Evolutionary conservation across 2,329 filamentous ascomycete species (phyloP).

Genomic region (Phaeosphaeria sp.): DNA sequence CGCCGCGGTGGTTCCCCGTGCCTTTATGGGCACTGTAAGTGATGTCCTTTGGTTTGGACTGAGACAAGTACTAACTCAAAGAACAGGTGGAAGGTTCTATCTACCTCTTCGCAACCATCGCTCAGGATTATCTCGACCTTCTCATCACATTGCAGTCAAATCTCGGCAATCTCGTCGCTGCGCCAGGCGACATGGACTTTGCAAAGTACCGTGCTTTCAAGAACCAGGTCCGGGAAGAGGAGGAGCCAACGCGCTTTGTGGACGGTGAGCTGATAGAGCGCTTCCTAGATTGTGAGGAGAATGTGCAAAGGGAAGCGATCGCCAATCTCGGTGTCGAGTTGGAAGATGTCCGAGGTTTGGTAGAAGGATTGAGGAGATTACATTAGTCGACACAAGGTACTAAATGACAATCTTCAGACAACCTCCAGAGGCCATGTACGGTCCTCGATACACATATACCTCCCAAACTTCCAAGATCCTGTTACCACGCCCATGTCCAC

Average conservation of each 20-base stretch:
- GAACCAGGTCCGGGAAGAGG: conserved; percentile 71
- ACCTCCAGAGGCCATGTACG: neutral
- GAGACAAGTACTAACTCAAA: conserved; percentile 13
- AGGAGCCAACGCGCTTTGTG: conserved; percentile 84
- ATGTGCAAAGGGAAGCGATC: conserved; percentile 62
- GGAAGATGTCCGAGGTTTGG: conserved; percentile 65
- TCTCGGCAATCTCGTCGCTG: conserved; percentile 70
- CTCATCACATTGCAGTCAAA: conserved; percentile 81
- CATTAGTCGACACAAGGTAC: conserved; percentile 25
- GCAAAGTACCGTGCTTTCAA: conserved; percentile 82
- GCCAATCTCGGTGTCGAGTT: conserved; percentile 63
- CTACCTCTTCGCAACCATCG: conserved; percentile 85
- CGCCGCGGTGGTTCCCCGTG: conserved; percentile 77
- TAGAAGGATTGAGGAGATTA: conserved; percentile 63
- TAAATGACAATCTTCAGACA: neutral
- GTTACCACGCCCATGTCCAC: too few relatives aligned
- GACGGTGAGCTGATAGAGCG: conserved; percentile 90
- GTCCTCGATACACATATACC: neutral
- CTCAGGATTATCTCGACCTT: conserved; percentile 74
- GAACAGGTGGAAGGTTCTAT: conserved; percentile 84
- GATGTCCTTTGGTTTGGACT: neutral
- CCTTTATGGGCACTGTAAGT: conserved; percentile 87
- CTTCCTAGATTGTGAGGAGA: conserved; percentile 75
- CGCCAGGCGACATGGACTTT: conserved; percentile 78
- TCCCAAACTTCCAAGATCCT: too few relatives aligned